Percentiles rank a stretch among this genome's conserved stretches.
Evolutionary conservation across 257 asterid genomes (phyloP).

Genomic region (Linderniella brevidens): DNA sequence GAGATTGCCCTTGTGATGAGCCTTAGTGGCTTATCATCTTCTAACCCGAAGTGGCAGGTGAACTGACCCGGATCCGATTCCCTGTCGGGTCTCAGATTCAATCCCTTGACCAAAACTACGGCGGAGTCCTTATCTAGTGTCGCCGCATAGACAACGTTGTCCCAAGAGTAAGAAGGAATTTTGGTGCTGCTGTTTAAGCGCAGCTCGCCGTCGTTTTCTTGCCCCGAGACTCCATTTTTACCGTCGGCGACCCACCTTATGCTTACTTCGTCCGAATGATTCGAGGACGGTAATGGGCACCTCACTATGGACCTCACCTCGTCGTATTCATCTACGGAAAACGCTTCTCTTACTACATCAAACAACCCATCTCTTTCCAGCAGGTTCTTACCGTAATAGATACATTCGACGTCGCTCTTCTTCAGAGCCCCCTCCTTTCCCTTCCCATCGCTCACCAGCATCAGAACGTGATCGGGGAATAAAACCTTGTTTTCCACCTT

Average conservation of each 20-base stretch:
- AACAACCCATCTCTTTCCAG: conserved; percentile 6
- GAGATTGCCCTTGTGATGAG: conserved; percentile 47
- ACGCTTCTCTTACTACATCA: conserved; percentile 20
- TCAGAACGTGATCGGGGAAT: conserved; percentile 67
- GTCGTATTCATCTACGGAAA: conserved; percentile 59
- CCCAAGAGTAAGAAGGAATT: conserved; percentile 48
- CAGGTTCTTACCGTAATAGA: conserved; percentile 17
- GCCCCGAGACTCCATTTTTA: conserved; percentile 12
- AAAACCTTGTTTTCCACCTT: conserved; percentile 49
- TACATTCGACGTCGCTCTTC: conserved; percentile 29
- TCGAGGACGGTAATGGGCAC: conserved; percentile 56
- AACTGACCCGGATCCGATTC: conserved; percentile 50
- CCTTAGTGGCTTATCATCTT: conserved; percentile 13
- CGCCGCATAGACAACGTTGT: conserved; percentile 55
- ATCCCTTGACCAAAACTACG: conserved; percentile 80
- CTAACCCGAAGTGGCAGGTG: conserved; percentile 66
- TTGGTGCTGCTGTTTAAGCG: conserved; percentile 18
- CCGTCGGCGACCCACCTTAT: conserved; percentile 17
- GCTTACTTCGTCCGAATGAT: conserved; percentile 31
- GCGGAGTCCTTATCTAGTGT: conserved; percentile 46
- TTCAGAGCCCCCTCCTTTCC: conserved; percentile 16
- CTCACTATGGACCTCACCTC: conserved; percentile 45
- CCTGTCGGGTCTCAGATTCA: conserved; percentile 60
- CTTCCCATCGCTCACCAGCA: conserved; percentile 23
- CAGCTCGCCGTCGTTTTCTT: conserved; percentile 9